Evolutionary conservation across 2,329 filamentous ascomycete species (phyloP), one percentile per base, ranked within the genome.

Genomic region (Penicillium sp.): DNA sequence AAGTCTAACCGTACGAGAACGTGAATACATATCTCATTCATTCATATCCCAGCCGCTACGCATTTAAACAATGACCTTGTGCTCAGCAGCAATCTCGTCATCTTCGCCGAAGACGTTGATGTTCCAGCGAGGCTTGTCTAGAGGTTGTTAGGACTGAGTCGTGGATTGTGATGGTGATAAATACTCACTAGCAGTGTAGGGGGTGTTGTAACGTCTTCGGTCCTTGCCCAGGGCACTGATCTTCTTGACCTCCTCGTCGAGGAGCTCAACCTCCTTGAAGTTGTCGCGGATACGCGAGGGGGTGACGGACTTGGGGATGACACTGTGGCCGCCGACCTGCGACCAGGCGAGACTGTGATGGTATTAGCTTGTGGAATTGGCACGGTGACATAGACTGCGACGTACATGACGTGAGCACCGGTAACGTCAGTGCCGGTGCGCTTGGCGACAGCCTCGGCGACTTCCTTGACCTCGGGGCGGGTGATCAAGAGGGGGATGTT

Each of bases 401-500:
- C 55, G 32, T 54, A 57, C 55, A 64, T 56, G 31, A 64, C 62
- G 35, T 66, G 61, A 30, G 62, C 62, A 17, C 56, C 55, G 37
- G 49, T 59, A 39, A 64, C 62, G 23, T 53, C 44, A 18, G 50
- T 47, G 29, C 62, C 60, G 25, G 57, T 57, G 25, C 62, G 55
- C 52, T 61, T 54, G 36, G 59, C 48, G 38, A 55, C 62, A 52
- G 78, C 75, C 66, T 79, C 79, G 60, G 80, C 74, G 13, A 84
- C 77, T 35, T 84, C 68, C 62, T 79, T 72, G 34, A 81, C 66
- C 23, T 81, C 72, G 1, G 77, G 73, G 57, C 77, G 79, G 39
- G 78, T 77, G 45, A 75, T 73, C 52, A 84, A 68, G 42, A 84
- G 68, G 36, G 82, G 80, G 9, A 78, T 75, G 30, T 78, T 77